Evolutionary conservation across 305 asterid species (phyloP), one percentile per base, ranked within the genome.

Genomic region (Ilex paraguariensis): DNA sequence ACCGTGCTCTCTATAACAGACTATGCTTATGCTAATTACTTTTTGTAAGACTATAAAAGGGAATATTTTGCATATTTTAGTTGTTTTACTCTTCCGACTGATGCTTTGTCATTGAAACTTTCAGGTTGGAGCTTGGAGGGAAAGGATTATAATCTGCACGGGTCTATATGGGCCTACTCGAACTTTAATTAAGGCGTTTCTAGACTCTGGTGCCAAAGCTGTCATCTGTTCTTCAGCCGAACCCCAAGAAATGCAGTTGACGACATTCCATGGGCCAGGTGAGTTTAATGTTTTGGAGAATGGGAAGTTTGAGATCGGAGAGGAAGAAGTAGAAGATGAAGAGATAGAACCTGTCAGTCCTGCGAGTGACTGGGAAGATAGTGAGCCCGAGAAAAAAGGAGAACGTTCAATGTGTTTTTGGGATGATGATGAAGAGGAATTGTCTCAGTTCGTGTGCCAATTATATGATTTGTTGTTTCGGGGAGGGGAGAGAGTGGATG

Each of bases 111-210:
- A 48, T 56, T 63, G 60, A 67, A 60, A 28, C 58, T 53, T 44
- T 60, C 82, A 90, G 99, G 79, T 90, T 51, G 99, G 99, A 59
- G 82, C 95, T 64, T 94, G 99, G 99, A 88, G 96, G 79, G 97
- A 94, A 65, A 83, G 99, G 77, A 90, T 94, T 58, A 75, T 94
- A 78, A 79, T 90, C 65, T 88, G 88, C 88, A 82, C 97, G 3
- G 95, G 99, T 50, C 75, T 85, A 51, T 84, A 82, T 28, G 99
- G 99, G 68, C 99, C 97, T n/a, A 82, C 83, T 7, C 84, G 70
- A 65, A 81, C 95, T 59, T 69, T 94, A 79, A 80, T 82, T 33
- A 94, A 94, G 86, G 92, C 97, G 54, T 84, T 90, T 80, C 77
- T 94, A 61, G 96, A 88, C 77, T 94, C 96, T 9, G 95, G 97